Evolutionary conservation across 106 monocot species (phyloP).

Genomic region (Hemerocallis citrina): DNA sequence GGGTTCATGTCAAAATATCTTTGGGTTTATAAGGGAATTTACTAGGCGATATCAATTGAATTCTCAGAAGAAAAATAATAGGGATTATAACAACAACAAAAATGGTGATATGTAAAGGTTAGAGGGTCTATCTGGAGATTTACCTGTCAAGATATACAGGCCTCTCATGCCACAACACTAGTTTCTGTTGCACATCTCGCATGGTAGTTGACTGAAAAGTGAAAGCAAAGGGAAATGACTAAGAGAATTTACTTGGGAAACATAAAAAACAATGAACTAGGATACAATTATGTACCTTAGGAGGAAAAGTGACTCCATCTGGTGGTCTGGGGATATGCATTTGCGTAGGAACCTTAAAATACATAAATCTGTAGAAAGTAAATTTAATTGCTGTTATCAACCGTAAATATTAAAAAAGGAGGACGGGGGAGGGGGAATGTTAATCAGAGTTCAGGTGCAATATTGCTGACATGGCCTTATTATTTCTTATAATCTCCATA

Average conservation of each 20-base stretch:
- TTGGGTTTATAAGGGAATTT: background rate
- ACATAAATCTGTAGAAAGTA: constrained; percentile 10
- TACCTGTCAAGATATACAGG: background rate
- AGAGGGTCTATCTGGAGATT: background rate
- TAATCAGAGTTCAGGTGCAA: background rate
- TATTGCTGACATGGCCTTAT: constrained; percentile 13
- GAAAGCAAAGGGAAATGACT: background rate
- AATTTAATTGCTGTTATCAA: background rate
- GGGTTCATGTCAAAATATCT: too few relatives aligned
- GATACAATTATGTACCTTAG: constrained; percentile 2
- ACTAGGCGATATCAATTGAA: background rate
- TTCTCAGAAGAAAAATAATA: background rate
- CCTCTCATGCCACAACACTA: constrained; percentile 13
- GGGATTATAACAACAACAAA: background rate
- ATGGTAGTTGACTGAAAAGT: constrained; percentile 6
- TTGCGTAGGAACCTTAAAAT: constrained; percentile 6
- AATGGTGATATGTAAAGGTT: background rate
- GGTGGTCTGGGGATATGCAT: constrained; percentile 14
- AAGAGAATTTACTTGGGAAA: background rate
- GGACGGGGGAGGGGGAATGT: background rate
- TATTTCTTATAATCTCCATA: constrained; percentile 14
- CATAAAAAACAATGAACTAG: background rate
- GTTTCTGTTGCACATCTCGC: constrained; percentile 7
- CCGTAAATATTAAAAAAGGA: background rate
- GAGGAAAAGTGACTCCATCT: constrained; percentile 10